Percentiles rank a stretch among this genome's conserved stretches.
Evolutionary conservation across 2,329 filamentous ascomycete genomes (phyloP).

Genomic region (Pestalotiopsis sp.): DNA sequence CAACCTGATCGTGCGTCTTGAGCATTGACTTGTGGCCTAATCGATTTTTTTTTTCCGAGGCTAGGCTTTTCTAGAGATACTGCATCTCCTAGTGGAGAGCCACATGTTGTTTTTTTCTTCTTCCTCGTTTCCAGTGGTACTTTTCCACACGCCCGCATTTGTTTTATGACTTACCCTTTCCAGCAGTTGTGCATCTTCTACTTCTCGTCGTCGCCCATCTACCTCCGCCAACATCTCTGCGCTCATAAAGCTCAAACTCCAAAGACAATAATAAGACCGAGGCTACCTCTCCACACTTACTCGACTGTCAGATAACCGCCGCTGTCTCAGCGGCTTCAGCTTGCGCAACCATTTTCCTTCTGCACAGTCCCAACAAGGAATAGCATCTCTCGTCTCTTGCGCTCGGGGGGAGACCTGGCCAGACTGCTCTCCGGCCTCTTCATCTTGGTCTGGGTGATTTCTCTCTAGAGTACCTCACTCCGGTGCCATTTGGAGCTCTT

Average conservation of each 20-base stretch:
- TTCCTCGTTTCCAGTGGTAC: slow-evolving; percentile 12
- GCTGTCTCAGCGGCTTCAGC: slow-evolving; percentile 33
- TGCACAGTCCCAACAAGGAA: slow-evolving; percentile 28
- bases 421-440: slow-evolving; percentile 25
- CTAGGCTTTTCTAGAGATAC: slow-evolving; percentile 1
- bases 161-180: slow-evolving; percentile 28
- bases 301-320: slow-evolving; percentile 27
- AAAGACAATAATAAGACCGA: slow-evolving; percentile 28
- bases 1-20: slow-evolving; percentile 15
- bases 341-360: slow-evolving; percentile 30
- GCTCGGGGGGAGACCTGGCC: slow-evolving; percentile 22
- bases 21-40: slow-evolving; percentile 2
- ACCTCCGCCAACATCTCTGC: slow-evolving; percentile 15
- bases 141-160: slow-evolving; percentile 14
- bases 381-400: slow-evolving; percentile 27
- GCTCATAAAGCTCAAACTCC: slow-evolving; percentile 15
- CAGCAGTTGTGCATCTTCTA: slow-evolving; percentile 23
- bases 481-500: slow-evolving; percentile 24
- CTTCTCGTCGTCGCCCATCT: slow-evolving; percentile 10
- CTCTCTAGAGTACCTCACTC: slow-evolving; percentile 21
- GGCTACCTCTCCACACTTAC: slow-evolving; percentile 25
- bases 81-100: slow-evolving; percentile 1
- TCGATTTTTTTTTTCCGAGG: too few relatives aligned
- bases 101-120: slow-evolving; percentile 11
- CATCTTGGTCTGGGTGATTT: slow-evolving; percentile 30